These are phyloP conservation scores for Septoria linicola DNA, from an alignment of 2,329 filamentous ascomycete genomes.

Conservation along the genomic window DNA sequence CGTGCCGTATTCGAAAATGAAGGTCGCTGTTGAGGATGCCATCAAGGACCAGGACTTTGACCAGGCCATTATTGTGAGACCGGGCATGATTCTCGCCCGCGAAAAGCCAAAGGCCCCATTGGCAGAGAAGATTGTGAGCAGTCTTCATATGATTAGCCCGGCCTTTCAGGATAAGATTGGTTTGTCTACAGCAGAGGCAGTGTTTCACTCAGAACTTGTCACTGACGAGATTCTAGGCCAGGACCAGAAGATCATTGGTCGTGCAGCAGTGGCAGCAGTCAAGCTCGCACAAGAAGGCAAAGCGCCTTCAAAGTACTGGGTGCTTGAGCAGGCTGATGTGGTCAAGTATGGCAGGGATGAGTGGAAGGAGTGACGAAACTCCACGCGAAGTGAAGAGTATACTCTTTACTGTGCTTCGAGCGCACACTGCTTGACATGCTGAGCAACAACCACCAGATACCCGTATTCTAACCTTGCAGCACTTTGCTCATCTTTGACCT, in stretches of 20 bases:
- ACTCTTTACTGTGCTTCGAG: too few relatives aligned
- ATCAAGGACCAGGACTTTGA: conserved; percentile 41
- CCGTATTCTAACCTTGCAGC: too few relatives aligned
- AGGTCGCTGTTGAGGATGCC: conserved; percentile 40
- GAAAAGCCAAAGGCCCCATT: conserved; percentile 21
- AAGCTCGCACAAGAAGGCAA: conserved; percentile 22
- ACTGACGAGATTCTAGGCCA: conserved; percentile 17
- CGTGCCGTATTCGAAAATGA: conserved; percentile 42
- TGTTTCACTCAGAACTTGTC: not conserved
- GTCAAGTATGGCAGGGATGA: conserved; percentile 21
- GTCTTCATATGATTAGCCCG: conserved; percentile 20
- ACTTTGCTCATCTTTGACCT: too few relatives aligned
- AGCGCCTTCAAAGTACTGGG: conserved; percentile 23
- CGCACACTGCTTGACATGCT: too few relatives aligned
- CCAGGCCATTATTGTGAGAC: conserved; percentile 39
- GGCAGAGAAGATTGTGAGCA: conserved; percentile 27
- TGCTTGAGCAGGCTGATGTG: conserved; percentile 24
- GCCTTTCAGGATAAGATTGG: conserved; percentile 21
- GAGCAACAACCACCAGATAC: too few relatives aligned
- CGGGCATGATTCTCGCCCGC: conserved; percentile 39
- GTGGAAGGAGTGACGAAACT: conserved; percentile 21
- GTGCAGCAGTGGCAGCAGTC: conserved; percentile 21
- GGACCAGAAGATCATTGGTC: conserved; percentile 24
- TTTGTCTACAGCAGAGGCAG: conserved; percentile 2
- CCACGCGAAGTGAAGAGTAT: too few relatives aligned